These are phyloP conservation scores for Phytophthora megakarya DNA, from an alignment of 352 stramenopile species.

Conservation along the genomic window DNA sequence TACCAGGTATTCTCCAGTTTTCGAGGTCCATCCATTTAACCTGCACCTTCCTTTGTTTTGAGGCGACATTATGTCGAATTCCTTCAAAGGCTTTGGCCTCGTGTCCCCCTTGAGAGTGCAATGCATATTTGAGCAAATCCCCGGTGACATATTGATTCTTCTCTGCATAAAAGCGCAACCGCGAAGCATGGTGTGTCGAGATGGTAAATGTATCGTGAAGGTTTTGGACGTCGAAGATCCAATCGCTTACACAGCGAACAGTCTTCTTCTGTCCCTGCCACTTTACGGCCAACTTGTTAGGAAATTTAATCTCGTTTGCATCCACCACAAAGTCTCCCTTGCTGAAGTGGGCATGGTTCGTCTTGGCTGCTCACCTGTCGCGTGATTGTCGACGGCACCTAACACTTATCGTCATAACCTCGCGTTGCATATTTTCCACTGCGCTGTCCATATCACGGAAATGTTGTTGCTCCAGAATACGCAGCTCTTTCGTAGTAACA, in stretches of 20 bases:
- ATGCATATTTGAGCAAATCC: conserved; percentile 2
- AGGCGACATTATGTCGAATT: neutral
- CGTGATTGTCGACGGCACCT: neutral
- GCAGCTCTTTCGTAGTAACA: too few relatives aligned
- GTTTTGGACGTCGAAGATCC: neutral
- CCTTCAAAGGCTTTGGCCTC: neutral
- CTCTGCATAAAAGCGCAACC: neutral
- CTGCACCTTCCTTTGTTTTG: neutral
- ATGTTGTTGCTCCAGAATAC: neutral
- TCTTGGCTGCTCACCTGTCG: neutral
- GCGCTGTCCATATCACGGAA: too few relatives aligned
- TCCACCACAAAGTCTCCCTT: conserved; percentile 3
- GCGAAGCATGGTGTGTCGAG: neutral
- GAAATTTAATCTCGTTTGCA: neutral
- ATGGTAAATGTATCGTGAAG: neutral
- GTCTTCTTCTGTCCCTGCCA: conserved; percentile 1
- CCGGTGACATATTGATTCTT: neutral
- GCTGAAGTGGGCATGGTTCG: neutral
- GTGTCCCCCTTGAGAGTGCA: conserved; percentile 6
- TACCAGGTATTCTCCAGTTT: neutral
- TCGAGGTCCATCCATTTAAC: conserved; percentile 5
- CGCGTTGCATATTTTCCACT: neutral
- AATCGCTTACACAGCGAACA: neutral
- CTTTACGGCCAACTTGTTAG: conserved; percentile 4
- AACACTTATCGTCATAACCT: neutral